Conservation (phyloP, 2,329 filamentous ascomycete species). For the Alternaria sp. region DNA sequence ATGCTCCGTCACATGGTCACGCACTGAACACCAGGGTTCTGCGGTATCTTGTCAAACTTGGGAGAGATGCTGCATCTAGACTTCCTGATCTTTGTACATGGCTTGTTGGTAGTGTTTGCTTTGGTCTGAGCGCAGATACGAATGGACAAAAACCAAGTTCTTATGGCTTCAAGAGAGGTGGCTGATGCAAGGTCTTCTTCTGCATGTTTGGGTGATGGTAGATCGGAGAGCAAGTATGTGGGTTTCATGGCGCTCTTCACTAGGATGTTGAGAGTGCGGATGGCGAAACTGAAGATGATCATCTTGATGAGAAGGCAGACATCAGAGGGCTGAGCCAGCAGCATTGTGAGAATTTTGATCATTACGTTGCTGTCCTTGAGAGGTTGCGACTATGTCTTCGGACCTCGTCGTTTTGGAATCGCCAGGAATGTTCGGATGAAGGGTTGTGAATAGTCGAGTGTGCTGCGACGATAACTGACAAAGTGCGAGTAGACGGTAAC, state of each 20-base stretch:
- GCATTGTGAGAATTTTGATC: not conserved
- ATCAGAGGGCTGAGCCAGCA: not conserved
- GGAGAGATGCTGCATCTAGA: not conserved
- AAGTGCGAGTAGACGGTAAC: not conserved
- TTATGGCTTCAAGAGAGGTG: not conserved
- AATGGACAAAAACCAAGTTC: not conserved
- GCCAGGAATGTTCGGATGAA: not conserved
- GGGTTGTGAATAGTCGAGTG: not conserved
- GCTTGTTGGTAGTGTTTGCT: not conserved
- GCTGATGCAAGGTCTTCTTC: not conserved
- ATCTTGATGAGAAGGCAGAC: not conserved
- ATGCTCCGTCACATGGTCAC: not conserved
- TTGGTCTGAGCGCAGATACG: not conserved
- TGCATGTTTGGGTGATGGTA: not conserved
- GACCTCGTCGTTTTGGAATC: not conserved
- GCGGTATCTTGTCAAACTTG: not conserved
- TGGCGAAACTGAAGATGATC: not conserved
- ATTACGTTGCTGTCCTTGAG: not conserved
- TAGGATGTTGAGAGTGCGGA: too few species aligned
- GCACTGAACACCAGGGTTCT: not conserved
- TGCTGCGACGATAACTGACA: not conserved
- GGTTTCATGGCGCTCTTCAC: not conserved
- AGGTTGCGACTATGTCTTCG: not conserved
- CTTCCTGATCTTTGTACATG: not conserved
- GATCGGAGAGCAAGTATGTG: not conserved